Conservation (phyloP, 2,329 filamentous ascomycete species). For the Fusarium siculi region DNA sequence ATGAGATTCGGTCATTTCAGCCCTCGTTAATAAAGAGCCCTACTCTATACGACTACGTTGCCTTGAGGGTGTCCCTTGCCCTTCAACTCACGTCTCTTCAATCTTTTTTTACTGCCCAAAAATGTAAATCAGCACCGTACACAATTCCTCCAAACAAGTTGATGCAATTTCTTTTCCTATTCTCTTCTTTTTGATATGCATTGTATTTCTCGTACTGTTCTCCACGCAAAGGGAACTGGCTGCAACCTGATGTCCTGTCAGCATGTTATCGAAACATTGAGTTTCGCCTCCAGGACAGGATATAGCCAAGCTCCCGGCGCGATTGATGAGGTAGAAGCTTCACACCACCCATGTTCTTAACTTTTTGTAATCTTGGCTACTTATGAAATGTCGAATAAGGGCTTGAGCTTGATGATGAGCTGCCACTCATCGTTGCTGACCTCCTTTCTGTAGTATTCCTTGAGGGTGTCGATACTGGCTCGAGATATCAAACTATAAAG, state of each 20-base stretch:
- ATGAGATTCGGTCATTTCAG: conserved; percentile 1
- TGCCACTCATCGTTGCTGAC: conserved; percentile 94
- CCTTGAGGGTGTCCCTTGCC: background rate
- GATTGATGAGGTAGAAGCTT: background rate
- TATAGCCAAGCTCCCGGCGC: conserved; percentile 16
- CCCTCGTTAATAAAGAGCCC: conserved; percentile 13
- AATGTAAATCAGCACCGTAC: conserved; percentile 26
- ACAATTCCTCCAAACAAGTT: conserved; percentile 13
- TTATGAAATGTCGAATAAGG: conserved; percentile 87
- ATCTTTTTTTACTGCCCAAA: conserved; percentile 14
- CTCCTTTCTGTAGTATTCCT: conserved; percentile 92
- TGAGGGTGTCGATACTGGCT: conserved; percentile 90
- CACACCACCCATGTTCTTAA: background rate
- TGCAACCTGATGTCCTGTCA: background rate
- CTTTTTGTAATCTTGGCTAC: background rate
- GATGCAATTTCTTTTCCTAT: conserved; percentile 24
- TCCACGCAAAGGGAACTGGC: conserved; percentile 7
- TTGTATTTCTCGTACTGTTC: conserved; percentile 5
- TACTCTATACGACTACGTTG: conserved; percentile 12
- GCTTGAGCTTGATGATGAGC: conserved; percentile 95
- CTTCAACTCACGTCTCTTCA: conserved; percentile 7
- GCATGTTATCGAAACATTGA: background rate
- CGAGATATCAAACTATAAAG: conserved; percentile 91
- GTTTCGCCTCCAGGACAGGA: background rate
- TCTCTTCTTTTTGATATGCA: conserved; percentile 6